phyloP scores from a whole-genome alignment of 805 yeast species.

The Ogataea neopini region DNA sequence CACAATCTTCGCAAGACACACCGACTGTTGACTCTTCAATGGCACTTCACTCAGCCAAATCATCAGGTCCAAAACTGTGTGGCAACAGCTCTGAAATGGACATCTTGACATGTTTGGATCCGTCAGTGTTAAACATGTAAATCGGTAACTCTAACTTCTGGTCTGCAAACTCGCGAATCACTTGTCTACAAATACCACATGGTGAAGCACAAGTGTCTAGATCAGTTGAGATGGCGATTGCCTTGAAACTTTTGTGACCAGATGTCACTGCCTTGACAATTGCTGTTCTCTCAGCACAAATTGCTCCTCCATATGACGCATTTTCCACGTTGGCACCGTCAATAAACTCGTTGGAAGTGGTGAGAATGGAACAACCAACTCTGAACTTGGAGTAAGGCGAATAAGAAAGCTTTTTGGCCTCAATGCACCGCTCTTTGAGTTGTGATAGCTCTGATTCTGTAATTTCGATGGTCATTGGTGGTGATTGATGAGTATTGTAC shows the following conservation, averaged over 20 bases:
- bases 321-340: conserved; percentile 91
- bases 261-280: conserved; percentile 52
- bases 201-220: conserved; percentile 66
- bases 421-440: conserved; percentile 21
- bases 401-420: conserved; percentile 45
- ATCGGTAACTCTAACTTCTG: conserved; percentile 45
- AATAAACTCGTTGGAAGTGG: conserved; percentile 48
- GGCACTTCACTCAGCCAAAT: conserved; percentile 36
- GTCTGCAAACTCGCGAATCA: conserved; percentile 76
- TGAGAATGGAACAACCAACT: conserved; percentile 78
- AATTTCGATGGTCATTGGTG: not conserved
- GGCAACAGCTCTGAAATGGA: conserved; percentile 72
- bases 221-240: conserved; percentile 70
- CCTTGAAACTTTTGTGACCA: conserved; percentile 48
- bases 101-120: conserved; percentile 44
- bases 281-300: conserved; percentile 78
- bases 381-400: conserved; percentile 75
- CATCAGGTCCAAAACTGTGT: conserved; percentile 82
- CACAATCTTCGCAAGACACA: too few relatives aligned
- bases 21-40: too few relatives aligned
- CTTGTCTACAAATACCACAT: conserved; percentile 93
- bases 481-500: not conserved
- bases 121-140: conserved; percentile 65
- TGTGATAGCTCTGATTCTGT: conserved; percentile 14
- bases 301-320: conserved; percentile 79